Evolutionary conservation across 2,329 filamentous ascomycete genomes (phyloP), one percentile per base, ranked within the genome.

Genomic region (Apiospora kogelbergensis): DNA sequence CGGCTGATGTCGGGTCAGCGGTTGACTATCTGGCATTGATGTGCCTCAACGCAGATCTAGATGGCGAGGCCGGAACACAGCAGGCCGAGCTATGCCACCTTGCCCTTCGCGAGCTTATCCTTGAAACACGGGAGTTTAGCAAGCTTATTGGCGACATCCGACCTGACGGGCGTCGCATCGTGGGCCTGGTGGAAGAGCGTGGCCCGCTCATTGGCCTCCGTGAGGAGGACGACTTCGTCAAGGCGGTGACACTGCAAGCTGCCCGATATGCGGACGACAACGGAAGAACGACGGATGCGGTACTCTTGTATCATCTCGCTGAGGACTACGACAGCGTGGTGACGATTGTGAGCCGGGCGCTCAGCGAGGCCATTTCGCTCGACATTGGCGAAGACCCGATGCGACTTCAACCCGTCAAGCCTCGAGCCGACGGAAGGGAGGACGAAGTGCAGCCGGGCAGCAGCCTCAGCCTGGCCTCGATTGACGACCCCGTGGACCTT

Each of bases 51-150:
- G 89, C 91, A 65, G 95, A 98, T 78, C 84, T 97, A 57, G 88
- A 86, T 33, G 92, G 91, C 24, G 88, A 93, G 68, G 85, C 91
- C 6, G 94, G 94, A 68, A 89, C 88, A 70, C 90, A 91, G 57
- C 95, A 97, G 78, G 88, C 90, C 67, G 89, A 88, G 64, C 88
- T 98, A 45, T 98, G 95, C 80, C 94, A 98, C 80, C 94, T 97
- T 80, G 95, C 94, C 7, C 85, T 99, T 69, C 93, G 95, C 44
- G 96, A 98, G 80, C 90, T 98, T 68, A 94, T 98, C 33, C 86
- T 99, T n/a, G 96, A 99, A 82, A 97, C 95, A 24, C 90, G 95
- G 73, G 96, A 99, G 78, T 99, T 98, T 80, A 95, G 95, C 76
- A 93, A 94, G 76, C 85, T 99, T 17, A 90, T 99, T 65, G 96